Evolutionary conservation across 495 filamentous ascomycete genomes (phyloP).

Genomic region (Aspergillus ostianus): DNA sequence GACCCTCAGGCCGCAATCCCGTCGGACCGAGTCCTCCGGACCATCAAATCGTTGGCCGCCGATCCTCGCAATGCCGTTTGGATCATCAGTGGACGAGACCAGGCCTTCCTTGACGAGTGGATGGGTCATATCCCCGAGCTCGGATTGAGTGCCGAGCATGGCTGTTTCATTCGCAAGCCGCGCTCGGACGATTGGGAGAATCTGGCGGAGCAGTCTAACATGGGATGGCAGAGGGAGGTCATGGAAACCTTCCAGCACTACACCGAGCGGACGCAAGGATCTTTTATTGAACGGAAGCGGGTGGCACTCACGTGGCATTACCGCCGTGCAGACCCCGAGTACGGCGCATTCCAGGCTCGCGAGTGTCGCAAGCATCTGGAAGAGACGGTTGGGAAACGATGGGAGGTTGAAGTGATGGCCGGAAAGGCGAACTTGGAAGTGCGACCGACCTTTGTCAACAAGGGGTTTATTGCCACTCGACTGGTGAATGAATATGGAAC

Average conservation of each 20-base stretch:
- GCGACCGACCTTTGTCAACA: conserved; percentile 94
- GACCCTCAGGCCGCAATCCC: conserved; percentile 87
- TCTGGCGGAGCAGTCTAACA: conserved; percentile 74
- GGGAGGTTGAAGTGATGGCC: conserved; percentile 90
- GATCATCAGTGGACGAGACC: conserved; percentile 94
- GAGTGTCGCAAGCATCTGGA: conserved; percentile 77
- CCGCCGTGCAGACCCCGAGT: conserved; percentile 80
- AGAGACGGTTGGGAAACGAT: conserved; percentile 67
- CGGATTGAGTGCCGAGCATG: conserved; percentile 92
- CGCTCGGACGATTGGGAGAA: conserved; percentile 76
- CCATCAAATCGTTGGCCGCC: conserved; percentile 72
- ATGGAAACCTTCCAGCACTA: conserved; percentile 78
- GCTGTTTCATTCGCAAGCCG: conserved; percentile 85
- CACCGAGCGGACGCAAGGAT: conserved; percentile 80
- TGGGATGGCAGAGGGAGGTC: conserved; percentile 85
- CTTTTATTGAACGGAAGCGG: conserved; percentile 88
- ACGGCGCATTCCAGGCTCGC: conserved; percentile 68
- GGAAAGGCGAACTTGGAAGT: conserved; percentile 96
- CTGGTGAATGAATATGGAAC: conserved; percentile 64
- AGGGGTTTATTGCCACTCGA: conserved; percentile 84
- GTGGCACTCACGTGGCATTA: conserved; percentile 97
- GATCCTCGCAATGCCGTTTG: conserved; percentile 86
- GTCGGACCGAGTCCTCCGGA: conserved; percentile 74
- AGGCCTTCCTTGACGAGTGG: conserved; percentile 81
- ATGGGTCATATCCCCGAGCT: conserved; percentile 81